Percentiles rank a stretch among this genome's conserved stretches.
Conservation (phyloP, 139 green algal species). For the Auxenochlorella pyrenoidosa region DNA sequence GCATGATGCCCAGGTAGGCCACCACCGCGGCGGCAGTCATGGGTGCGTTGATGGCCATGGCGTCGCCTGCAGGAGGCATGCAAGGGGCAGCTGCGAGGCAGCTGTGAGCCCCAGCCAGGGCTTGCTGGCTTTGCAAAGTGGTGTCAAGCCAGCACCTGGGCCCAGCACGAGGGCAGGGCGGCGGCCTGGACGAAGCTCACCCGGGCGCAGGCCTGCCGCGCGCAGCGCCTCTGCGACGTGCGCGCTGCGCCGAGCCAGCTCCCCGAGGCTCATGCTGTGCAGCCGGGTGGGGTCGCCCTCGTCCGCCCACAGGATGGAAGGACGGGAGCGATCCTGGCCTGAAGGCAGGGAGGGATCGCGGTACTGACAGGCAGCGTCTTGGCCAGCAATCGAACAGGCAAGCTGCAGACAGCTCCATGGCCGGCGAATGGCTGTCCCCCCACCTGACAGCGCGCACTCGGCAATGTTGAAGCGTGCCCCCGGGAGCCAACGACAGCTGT, state of each 20-base stretch:
- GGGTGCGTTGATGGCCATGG: conserved; percentile 83
- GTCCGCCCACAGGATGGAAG: conserved; percentile 81
- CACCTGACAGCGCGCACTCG: conserved; percentile 57
- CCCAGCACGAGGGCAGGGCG: neutral
- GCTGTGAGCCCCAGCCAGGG: neutral
- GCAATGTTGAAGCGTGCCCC: conserved; percentile 87
- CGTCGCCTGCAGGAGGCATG: conserved; percentile 58
- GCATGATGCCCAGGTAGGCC: conserved; percentile 86
- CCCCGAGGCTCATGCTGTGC: conserved; percentile 52
- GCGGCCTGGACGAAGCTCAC: conserved; percentile 11
- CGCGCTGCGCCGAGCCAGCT: conserved; percentile 50
- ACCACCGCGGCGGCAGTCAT: conserved; percentile 76
- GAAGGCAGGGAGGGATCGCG: neutral
- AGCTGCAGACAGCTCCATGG: neutral
- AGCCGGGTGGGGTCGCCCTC: conserved; percentile 63
- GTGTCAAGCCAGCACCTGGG: neutral
- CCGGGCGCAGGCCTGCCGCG: conserved; percentile 46
- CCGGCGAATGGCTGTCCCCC: neutral
- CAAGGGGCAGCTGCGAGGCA: neutral
- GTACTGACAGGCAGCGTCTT: too few species aligned
- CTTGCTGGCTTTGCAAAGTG: neutral
- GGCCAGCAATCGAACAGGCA: neutral
- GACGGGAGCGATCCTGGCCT: conserved; percentile 39
- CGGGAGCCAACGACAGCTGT: conserved; percentile 73
- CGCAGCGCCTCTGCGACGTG: conserved; percentile 56